Evolutionary conservation across 2,329 filamentous ascomycete genomes (phyloP), one percentile per base, ranked within the genome.

Genomic region (Apiospora saccharicola): DNA sequence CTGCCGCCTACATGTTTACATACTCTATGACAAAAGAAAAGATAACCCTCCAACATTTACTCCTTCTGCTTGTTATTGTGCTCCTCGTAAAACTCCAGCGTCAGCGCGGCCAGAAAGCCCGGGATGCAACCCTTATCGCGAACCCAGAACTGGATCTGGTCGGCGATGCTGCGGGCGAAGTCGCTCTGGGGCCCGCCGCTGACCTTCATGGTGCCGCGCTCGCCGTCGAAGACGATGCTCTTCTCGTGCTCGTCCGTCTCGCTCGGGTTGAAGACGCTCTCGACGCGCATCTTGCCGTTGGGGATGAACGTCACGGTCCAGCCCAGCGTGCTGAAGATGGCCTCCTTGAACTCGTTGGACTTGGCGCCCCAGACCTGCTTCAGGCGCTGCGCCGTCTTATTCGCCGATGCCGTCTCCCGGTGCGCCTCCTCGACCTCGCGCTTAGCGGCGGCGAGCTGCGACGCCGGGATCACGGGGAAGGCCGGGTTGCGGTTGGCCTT

Each of bases 181-280:
- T 90, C 88, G 79, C 94, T 97, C 79, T 93, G 90, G 1, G 95
- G 94, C 0, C 96, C 96, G 1, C 96, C 96, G 46, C 92, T 94
- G 72, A 99, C 93, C 87, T 99, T 99, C 96, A 99, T 99, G 0
- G 95, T 98, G 10, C 96, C 96, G 72, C 93, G 91, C 84, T 98
- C 95, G 70, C 95, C 95, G 82, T 98, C 95, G 81, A 98, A 98
- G 0, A 98, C 90, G 73, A 93, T 92, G 72, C 88, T 90, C 76
- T 92, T 92, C 81, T 92, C 91, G 80, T 94, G 90, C 79, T 93
- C 91, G 71, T 93, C 90, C 80, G 81, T 90, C 83, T 74, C 82
- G 2, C 90, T 91, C 0, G 95, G 92, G 80, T 93, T 93, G 80
- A 96, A 97, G 75, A 96, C 93, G 73, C 89, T 93, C 71, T 96